Base-by-base conservation (phyloP, 2,329 filamentous ascomycete genomes). In the Fusarium sp. region DNA sequence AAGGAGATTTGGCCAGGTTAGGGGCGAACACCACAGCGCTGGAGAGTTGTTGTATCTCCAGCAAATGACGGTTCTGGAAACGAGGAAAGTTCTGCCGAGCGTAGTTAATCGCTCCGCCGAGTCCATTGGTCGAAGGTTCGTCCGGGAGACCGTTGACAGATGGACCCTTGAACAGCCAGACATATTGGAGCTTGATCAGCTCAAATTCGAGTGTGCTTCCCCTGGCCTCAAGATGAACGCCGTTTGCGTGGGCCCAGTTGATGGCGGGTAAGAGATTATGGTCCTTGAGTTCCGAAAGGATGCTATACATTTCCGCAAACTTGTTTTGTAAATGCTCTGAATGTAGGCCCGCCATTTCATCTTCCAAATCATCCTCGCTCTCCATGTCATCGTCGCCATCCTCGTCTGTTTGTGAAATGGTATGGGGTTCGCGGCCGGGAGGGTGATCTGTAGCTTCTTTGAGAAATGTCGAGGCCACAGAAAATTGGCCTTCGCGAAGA, bases 161-260 rank as follows among this genome's bases (percentile, higher is more conserved):
- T 1, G 86, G 83, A 1, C 92, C 91, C 72, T 92, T 90, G 82
- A 97, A 98, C 3, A 98, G 88, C 89, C 94, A 96, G 39, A 98
- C 89, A 77, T 94, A 99, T 76, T 98, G 94, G 24, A 98, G 87
- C 74, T 94, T 93, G 83, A 92, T 94, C 5, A 99, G 90, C 79
- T 99, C 96, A 73, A 98, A 99, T 81, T 98, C 96, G 5, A 99
- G 89, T 77, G 97, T 98, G 79, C 94, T 98, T 7, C 95, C 96
- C 54, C 94, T 90, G 8, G 89, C 88, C 79, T 98, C 94, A 6
- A 99, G 87, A 32, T 91, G 86, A 10, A 83, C 82, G 66, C 91
- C 92, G 78, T 98, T 92, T 32, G 87, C 80, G 42, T 91, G 87
- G 1, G 96, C 94, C 96, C 96, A 99, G 62, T 89, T 85, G 30